Evolutionary conservation across 2,329 filamentous ascomycete species (phyloP).

Genomic region (Ilyonectria sp.): DNA sequence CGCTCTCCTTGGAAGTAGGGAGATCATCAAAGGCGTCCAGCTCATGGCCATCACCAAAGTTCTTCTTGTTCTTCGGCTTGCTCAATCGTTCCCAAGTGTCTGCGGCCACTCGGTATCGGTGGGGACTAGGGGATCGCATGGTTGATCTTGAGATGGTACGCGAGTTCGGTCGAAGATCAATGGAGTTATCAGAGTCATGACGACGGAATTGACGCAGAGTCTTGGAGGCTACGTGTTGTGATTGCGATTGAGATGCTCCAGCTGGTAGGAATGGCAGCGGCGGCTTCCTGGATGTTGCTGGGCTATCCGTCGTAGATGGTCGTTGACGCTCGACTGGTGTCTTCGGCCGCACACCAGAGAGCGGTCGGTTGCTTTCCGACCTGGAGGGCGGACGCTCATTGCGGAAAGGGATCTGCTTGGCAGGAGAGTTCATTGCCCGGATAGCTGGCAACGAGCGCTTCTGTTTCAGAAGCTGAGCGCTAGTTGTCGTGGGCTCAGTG

Average conservation of each 20-base stretch:
- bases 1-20: slow-evolving; percentile 85
- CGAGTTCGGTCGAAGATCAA: slow-evolving; percentile 71
- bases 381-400: slow-evolving; percentile 74
- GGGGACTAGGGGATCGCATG: slow-evolving; percentile 74
- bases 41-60: slow-evolving; percentile 93
- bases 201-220: slow-evolving; percentile 80
- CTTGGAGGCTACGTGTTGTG: slow-evolving; percentile 84
- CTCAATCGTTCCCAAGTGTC: slow-evolving; percentile 77
- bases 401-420: slow-evolving; percentile 63
- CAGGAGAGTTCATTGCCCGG: slow-evolving; percentile 65
- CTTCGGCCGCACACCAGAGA: slow-evolving; percentile 73
- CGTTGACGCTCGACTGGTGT: slow-evolving; percentile 78
- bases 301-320: slow-evolving; percentile 63
- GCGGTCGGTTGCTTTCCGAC: slow-evolving; percentile 66
- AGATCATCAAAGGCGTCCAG: slow-evolving; percentile 95
- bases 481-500: slow-evolving; percentile 75
- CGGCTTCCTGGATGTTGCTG: slow-evolving; percentile 70
- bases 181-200: slow-evolving; percentile 83
- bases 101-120: slow-evolving; percentile 62
- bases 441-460: slow-evolving; percentile 77
- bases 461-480: slow-evolving; percentile 74
- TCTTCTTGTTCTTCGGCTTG: slow-evolving; percentile 70
- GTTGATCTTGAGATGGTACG: slow-evolving; percentile 71
- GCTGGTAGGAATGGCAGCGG: slow-evolving; percentile 85
- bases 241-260: slow-evolving; percentile 80